Base-by-base conservation (phyloP, 2,329 filamentous ascomycete species). In the Cryphonectria parasitica region DNA sequence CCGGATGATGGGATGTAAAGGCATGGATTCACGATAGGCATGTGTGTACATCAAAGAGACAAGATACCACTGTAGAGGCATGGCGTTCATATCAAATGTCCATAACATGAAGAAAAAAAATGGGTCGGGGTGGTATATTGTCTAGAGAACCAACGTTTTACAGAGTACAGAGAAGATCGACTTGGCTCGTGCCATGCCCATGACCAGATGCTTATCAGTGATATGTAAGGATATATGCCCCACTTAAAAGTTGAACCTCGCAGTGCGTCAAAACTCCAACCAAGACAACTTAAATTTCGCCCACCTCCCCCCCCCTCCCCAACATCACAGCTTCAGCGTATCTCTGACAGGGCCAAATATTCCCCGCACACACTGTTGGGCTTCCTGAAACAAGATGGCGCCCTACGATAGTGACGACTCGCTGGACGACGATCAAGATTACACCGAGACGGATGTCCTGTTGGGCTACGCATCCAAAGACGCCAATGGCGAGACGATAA, bases 371-470 rank as follows among this genome's bases (percentile, higher is more conserved):
- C 17, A 7, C 11, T 63, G 10, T 45, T 19, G 4, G 43, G 2
- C 17, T 7, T 22, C 3, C 19, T 8, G 1, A 34, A 19, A 63
- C 52, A 77, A 63, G 22, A 95, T 94, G 92, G 86, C 91, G 70
- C 85, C 89, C 22, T 97, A 97, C 82, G 94, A 97, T 76, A 97
- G 93, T 78, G 95, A 98, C 76, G 94, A 91, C 1, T 95, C 93
- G 0, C 89, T 86, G 39, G 92, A 89, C 60, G 90, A 89, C 69
- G 86, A 89, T 19, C 87, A 89, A 7, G 87, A 89, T 63, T 94
- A 89, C 73, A 91, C 90, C 25, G 91, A 93, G 79, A 98, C 96
- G 8, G 93, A 92, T 74, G 94, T 98, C 2, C 88, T 98, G 1
- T 87, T 99, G 17, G 96, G 96, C 5, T 99, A 97, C 80, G 92